Percentiles rank a stretch among this genome's conserved stretches.
These are phyloP conservation scores for Batkoa obscura DNA, from an alignment of 371 early-diverging fungal genomes.

Conservation along the genomic window DNA sequence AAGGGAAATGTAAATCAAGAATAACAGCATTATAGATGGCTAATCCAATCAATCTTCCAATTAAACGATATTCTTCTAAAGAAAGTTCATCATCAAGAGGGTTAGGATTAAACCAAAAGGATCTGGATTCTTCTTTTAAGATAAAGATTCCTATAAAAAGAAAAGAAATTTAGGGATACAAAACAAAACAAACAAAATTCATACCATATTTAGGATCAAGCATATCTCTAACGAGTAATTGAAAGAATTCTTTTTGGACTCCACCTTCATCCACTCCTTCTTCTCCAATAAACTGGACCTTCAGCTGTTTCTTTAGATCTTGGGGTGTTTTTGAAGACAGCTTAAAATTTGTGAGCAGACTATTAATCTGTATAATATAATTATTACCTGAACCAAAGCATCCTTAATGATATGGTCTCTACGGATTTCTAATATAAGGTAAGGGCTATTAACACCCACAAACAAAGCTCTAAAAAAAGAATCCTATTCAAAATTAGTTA, in stretches of 20 bases:
- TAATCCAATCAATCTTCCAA: conserved; percentile 72
- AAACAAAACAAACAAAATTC: background rate
- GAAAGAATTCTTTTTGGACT: conserved; percentile 92
- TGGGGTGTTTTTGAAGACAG: conserved; percentile 35
- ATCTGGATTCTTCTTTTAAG: conserved; percentile 59
- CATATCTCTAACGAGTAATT: conserved; percentile 71
- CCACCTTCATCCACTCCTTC: conserved; percentile 85
- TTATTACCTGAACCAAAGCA: conserved; percentile 34
- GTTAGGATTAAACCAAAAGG: conserved; percentile 71
- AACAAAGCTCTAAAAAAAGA: conserved; percentile 80
- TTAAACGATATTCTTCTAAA: conserved; percentile 60
- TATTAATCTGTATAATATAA: background rate
- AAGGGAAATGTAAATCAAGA: conserved; percentile 75
- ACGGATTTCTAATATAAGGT: conserved; percentile 47
- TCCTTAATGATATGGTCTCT: conserved; percentile 72
- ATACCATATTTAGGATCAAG: conserved; percentile 77
- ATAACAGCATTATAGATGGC: conserved; percentile 86
- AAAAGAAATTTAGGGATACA: background rate
- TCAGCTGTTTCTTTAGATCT: conserved; percentile 75
- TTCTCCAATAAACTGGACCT: conserved; percentile 69
- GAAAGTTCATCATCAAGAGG: conserved; percentile 33
- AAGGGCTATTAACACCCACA: conserved; percentile 69
- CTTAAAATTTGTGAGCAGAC: conserved; percentile 4
- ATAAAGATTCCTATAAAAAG: conserved; percentile 45
- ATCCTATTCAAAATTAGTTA: conserved; percentile 10